These are phyloP conservation scores for Parasarocladium wereldwijsianum DNA, from an alignment of 2,329 filamentous ascomycete species.

Conservation along the genomic window DNA sequence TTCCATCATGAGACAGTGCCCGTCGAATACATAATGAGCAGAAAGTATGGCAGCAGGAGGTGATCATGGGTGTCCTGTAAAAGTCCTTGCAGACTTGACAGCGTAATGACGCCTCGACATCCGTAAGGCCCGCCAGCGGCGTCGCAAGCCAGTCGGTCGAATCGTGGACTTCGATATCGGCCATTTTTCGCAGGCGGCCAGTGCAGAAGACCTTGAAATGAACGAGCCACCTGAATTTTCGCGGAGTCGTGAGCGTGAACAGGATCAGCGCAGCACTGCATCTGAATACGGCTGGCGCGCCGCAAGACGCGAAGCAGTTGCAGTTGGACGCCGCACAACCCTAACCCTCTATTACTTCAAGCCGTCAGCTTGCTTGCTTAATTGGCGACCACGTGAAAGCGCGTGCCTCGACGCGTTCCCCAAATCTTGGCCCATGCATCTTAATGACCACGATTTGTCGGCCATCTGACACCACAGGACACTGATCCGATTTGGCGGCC, in stretches of 20 bases:
- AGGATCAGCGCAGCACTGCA: no score
- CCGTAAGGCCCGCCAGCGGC: conserved; percentile 46
- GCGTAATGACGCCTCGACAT: conserved; percentile 72
- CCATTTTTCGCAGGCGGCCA: no score
- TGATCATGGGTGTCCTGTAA: conserved; percentile 87
- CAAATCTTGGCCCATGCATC: no score
- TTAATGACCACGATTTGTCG: no score
- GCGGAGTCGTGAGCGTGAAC: no score
- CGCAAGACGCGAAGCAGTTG: no score
- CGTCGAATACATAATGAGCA: conserved; percentile 91
- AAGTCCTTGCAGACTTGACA: conserved; percentile 99
- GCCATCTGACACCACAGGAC: no score
- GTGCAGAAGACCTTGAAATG: conserved; percentile 2
- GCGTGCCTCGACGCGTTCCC: conserved; percentile 13
- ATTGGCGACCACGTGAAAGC: conserved; percentile 18
- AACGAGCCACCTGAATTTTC: not conserved
- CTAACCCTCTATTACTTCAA: no score
- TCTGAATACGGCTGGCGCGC: no score
- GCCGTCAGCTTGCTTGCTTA: no score
- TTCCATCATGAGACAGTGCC: conserved; percentile 67
- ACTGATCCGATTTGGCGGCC: no score
- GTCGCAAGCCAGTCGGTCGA: conserved; percentile 77
- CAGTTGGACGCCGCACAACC: no score
- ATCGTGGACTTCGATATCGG: conserved; percentile 41
- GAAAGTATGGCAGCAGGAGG: conserved; percentile 88